Evolutionary conservation across 805 yeast genomes (phyloP), one percentile per base, ranked within the genome.

Genomic region (Pichia californica): DNA sequence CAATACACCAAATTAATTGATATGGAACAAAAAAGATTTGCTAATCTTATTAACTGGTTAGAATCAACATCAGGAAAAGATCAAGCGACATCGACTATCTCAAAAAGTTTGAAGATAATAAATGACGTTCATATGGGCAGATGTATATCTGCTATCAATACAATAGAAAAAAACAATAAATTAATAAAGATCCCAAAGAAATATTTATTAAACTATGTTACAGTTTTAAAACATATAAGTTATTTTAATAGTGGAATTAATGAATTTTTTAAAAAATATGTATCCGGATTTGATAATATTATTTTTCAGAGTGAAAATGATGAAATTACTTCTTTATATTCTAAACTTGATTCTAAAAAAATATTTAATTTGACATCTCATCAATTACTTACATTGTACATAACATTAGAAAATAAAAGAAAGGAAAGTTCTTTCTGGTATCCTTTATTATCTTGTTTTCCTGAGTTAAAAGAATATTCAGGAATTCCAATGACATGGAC

Each of bases 391-490:
- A 53, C 77, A 0, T 52, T 82, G 43, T 83, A 68, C 51, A 42
- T 79, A 3, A 58, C 66, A 5, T 53, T 75, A 14, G 85, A 79
- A 50, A 50, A 43, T 2, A 54, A 53, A 30, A 57, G 81, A 38
- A 60, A 56, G 1, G 34, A 44, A 0, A 48, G 48, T 3, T 76
- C 83, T 1, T 79, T 69, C 54, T 87, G 94, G 94, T 56, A 59
- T 33, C 86, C 87, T 0, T 86, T 86, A 57, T 59, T 86, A 10
- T 70, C 72, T 28, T 73, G 77, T 50, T 69, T 87, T 45, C 96
- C 96, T 0, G 55, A 65, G 0, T 46, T 66, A 13, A 56, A 62
- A 0, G 88, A 82, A 33, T 73, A 87, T 43, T 51, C 52, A 0
- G 49, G 69, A 0, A 68, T 81, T 2, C 96, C 96, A 1, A 61